phyloP scores from a whole-genome alignment of 2,329 filamentous ascomycete species.

The Verticillium longisporum region DNA sequence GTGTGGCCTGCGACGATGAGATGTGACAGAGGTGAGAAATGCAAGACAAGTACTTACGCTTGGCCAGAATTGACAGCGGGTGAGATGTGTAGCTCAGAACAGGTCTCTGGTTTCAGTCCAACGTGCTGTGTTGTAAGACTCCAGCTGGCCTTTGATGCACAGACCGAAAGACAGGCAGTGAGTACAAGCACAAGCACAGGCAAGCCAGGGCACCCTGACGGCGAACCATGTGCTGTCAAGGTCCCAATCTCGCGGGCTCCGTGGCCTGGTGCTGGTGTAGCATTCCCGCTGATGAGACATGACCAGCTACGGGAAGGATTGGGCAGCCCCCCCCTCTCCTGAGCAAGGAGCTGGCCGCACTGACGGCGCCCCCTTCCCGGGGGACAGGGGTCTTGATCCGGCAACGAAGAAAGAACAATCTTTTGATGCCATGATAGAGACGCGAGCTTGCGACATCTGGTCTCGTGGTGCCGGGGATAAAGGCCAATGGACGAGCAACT shows the following conservation, averaged over 20 bases:
- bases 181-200: background rate
- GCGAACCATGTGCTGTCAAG: background rate
- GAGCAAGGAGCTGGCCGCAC: background rate
- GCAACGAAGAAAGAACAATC: background rate
- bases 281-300: background rate
- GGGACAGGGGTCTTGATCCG: background rate
- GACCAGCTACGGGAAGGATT: background rate
- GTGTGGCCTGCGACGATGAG: background rate
- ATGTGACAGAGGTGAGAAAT: background rate
- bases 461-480: too few relatives aligned
- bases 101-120: background rate
- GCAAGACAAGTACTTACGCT: background rate
- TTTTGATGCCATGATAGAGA: background rate
- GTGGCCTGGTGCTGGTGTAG: background rate
- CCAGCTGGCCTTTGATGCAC: background rate
- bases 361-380: background rate
- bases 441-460: background rate
- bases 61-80: background rate
- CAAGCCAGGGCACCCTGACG: background rate
- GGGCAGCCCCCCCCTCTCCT: background rate
- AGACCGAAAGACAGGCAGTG: background rate
- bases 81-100: background rate
- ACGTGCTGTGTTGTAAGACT: background rate
- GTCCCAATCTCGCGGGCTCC: background rate
- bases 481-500: background rate